phyloP scores from a whole-genome alignment of 148 eudicot genomes.

The Spergularia marina region DNA sequence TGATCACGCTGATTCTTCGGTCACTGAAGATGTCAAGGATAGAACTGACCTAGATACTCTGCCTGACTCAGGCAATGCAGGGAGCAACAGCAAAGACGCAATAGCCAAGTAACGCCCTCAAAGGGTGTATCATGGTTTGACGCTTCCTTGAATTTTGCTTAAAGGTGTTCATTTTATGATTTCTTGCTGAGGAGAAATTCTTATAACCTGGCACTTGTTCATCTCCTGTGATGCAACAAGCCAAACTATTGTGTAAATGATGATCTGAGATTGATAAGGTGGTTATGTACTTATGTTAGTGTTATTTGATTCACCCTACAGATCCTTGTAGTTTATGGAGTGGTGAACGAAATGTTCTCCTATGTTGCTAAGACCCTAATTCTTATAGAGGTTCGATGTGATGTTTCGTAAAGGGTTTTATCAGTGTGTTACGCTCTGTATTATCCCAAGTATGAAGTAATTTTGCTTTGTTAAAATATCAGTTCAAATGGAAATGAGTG shows the following conservation, averaged over 20 bases:
- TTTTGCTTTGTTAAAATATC: too few relatives aligned
- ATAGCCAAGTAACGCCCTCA: constrained; percentile 36
- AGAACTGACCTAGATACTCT: constrained; percentile 55
- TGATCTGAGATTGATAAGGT: neutral
- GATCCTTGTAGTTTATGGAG: too few relatives aligned
- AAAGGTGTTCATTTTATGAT: neutral
- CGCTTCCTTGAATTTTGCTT: constrained; percentile 12
- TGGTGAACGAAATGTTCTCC: too few relatives aligned
- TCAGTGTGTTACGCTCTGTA: neutral
- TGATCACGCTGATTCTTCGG: constrained; percentile 38
- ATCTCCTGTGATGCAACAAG: constrained; percentile 17
- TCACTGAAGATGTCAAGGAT: constrained; percentile 51
- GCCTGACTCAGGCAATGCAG: constrained; percentile 44
- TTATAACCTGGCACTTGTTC: constrained; percentile 13
- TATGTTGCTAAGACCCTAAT: too few relatives aligned
- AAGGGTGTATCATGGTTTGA: neutral
- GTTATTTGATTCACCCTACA: neutral
- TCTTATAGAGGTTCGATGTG: too few relatives aligned
- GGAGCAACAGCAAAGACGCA: constrained; percentile 39
- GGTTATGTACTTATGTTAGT: too few relatives aligned
- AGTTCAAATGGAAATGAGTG: too few relatives aligned
- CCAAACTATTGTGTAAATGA: constrained; percentile 12
- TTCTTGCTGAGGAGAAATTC: constrained; percentile 8
- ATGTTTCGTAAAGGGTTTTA: too few relatives aligned
- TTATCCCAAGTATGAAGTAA: neutral